Base-by-base conservation (phyloP, 1,284 basidiomycete genomes). In the Porogramme epimiltina region DNA sequence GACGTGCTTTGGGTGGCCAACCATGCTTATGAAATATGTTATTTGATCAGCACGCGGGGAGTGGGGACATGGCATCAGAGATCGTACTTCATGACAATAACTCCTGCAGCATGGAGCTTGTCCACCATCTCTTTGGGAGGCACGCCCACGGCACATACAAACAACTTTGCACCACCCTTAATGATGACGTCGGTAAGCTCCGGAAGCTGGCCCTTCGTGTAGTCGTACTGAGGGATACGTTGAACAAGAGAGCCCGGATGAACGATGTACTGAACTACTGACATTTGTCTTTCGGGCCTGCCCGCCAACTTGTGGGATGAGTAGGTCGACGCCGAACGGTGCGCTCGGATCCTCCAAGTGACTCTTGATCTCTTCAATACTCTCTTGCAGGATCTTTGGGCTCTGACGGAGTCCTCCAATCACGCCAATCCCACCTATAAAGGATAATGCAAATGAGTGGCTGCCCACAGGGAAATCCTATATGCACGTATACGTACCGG, bases 1-100 rank as follows among this genome's bases (percentile, higher is more conserved):
- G 45, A 90, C 91, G 63, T 95, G 92, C 83, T 91, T 94, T n/a
- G 89, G 89, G 62, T 91, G 87, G 22, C 91, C 93, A 53, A 96
- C 78, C 90, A 96, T 95, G 73, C 86, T 89, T 47, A 44, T 19
- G 41, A 18, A 15, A 38, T 16, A n/a, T 3, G 34, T 6, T 8
- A 15, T 8, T 9, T 37, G 34, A n/a, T 37, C 6, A 37, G 34
- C 8, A 16, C 8, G 34, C n/a, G 34, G 34, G 34, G 8, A 9
- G 16, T 6, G 34, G 9, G 34, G 16, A 37, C 28, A 31, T 8
- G 13, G n/a, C 9, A 16, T 6, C 6, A 37, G n/a, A 38, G 43
- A 18, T 40, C 20, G 55, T 59, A 86, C 90, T 94, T 95, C 90
- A 93, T 93, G 31, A 93, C 85, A 1, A 82, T 71, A 53, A 94